Evolutionary conservation across 2,329 filamentous ascomycete genomes (phyloP).

Genomic region (Fusarium sp.): DNA sequence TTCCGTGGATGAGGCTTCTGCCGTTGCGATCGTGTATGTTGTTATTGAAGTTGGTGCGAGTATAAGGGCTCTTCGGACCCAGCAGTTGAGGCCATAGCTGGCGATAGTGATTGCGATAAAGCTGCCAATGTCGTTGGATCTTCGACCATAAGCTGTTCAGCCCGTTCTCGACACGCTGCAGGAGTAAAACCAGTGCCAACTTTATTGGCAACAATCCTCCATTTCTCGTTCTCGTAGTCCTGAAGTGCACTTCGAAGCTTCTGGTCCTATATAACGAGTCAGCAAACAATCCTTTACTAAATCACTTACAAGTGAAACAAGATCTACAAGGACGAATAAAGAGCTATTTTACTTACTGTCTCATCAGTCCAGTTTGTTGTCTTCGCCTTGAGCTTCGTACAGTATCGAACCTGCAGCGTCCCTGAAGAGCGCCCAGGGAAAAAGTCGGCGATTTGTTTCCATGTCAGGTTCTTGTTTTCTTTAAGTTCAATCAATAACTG

Average conservation of each 20-base stretch:
- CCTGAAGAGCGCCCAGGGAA: constrained; percentile 92
- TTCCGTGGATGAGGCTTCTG: constrained; percentile 21
- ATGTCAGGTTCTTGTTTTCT: constrained; percentile 93
- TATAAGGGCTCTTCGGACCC: constrained; percentile 43
- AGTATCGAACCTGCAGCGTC: constrained; percentile 92
- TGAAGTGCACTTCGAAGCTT: constrained; percentile 80
- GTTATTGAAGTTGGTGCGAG: constrained; percentile 65
- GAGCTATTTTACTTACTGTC: constrained; percentile 71
- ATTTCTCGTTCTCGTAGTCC: constrained; percentile 91
- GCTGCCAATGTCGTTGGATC: constrained; percentile 57
- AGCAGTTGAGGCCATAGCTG: constrained; percentile 52
- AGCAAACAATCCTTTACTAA: constrained; percentile 6
- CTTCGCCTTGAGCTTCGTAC: constrained; percentile 94
- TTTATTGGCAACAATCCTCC: constrained; percentile 91
- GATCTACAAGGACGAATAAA: not conserved
- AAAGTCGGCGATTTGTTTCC: constrained; percentile 98
- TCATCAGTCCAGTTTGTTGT: constrained; percentile 94
- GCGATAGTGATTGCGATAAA: constrained; percentile 64
- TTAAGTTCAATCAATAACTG: constrained; percentile 88
- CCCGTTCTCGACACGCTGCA: constrained; percentile 85
- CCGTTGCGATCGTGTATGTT: constrained; percentile 35
- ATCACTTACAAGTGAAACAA: not conserved
- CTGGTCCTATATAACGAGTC: constrained; percentile 68
- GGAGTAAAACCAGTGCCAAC: constrained; percentile 91
- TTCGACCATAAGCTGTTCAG: constrained; percentile 68